These are phyloP conservation scores for Solanum pimpinellifolium DNA, from an alignment of 257 asterid species.

Conservation along the genomic window DNA sequence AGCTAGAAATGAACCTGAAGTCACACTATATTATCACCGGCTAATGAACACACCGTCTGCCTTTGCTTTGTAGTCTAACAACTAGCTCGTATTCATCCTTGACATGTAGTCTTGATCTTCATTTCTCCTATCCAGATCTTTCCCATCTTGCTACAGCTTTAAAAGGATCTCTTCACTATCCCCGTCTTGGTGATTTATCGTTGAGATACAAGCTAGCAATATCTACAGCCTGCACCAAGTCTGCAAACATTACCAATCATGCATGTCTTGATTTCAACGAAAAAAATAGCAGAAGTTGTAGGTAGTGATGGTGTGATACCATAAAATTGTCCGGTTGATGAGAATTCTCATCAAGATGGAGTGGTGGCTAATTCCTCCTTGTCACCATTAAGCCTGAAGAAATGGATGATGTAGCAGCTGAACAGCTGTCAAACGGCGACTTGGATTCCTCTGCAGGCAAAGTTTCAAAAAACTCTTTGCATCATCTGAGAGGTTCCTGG, in stretches of 20 bases:
- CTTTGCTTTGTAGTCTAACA: neutral
- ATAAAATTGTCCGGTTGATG: neutral
- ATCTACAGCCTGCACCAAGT: neutral
- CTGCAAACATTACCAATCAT: neutral
- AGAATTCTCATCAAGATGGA: neutral
- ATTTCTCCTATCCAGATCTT: neutral
- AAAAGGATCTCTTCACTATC: neutral
- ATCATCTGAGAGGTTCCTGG: conserved; percentile 43
- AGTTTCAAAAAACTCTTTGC: conserved; percentile 37
- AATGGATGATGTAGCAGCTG: conserved; percentile 51
- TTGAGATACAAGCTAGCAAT: neutral
- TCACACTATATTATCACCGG: too few species aligned
- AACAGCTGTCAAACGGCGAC: conserved; percentile 42
- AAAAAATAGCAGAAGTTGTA: too few species aligned
- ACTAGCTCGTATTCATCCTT: neutral
- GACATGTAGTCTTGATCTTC: neutral
- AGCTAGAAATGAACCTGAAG: neutral
- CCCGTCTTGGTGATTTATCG: neutral
- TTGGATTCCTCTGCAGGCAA: conserved; percentile 54
- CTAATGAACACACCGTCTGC: neutral
- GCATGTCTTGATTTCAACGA: neutral
- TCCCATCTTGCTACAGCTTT: neutral
- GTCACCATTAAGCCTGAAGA: neutral
- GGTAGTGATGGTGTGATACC: neutral
- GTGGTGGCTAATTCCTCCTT: neutral